A percentile compares a stretch with the other conserved stretches of the same genome.
Conservation (phyloP, 2,329 filamentous ascomycete species). For the Penicillium occitanis region DNA sequence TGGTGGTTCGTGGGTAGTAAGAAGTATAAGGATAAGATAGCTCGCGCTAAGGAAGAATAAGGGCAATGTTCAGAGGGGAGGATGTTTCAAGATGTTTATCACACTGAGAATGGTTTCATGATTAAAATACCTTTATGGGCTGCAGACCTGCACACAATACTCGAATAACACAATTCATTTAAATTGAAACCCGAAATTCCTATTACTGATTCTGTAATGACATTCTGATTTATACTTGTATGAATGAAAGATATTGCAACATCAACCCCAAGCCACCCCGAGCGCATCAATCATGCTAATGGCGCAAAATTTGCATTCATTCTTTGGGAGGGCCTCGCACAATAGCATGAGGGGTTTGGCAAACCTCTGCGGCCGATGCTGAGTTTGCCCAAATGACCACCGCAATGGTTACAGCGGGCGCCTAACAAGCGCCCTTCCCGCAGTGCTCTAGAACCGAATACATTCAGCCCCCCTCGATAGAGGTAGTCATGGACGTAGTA, state of each 20-base stretch:
- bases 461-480: background rate
- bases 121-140: background rate
- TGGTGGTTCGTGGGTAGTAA: constrained; percentile 45
- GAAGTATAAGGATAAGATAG: constrained; percentile 19
- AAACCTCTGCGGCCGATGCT: background rate
- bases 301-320: background rate
- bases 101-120: background rate
- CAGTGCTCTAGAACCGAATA: background rate
- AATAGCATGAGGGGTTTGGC: background rate
- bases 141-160: background rate
- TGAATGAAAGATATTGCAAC: background rate
- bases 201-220: background rate
- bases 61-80: too few species aligned
- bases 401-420: background rate
- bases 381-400: background rate
- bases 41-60: constrained; percentile 41
- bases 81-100: background rate
- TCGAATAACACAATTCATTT: background rate
- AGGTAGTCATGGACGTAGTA: background rate
- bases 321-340: background rate
- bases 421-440: background rate
- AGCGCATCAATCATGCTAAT: background rate
- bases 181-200: background rate
- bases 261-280: background rate
- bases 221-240: background rate